Evolutionary conservation across 2,329 filamentous ascomycete species (phyloP).

Genomic region (Alternaria brassicae): DNA sequence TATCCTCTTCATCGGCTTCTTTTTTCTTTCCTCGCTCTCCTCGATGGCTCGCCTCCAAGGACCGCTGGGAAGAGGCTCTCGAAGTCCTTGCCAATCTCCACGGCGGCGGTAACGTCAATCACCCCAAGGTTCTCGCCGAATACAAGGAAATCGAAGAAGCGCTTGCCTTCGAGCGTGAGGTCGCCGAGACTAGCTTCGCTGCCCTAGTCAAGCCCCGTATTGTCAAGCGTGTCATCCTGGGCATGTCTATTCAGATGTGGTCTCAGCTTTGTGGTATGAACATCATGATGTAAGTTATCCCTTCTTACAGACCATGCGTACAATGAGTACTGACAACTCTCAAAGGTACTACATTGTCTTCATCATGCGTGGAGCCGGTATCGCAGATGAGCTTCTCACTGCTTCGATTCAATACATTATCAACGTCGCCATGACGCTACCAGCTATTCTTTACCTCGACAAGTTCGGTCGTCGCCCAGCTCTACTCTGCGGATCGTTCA

Average conservation of each 20-base stretch:
- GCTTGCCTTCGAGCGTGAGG: constrained; percentile 62
- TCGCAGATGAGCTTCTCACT: constrained; percentile 64
- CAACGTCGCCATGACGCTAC: constrained; percentile 66
- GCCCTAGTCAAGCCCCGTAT: constrained; percentile 61
- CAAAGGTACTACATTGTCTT: constrained; percentile 61
- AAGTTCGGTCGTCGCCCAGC: constrained; percentile 64
- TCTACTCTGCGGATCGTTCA: constrained; percentile 62
- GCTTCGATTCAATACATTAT: constrained; percentile 70
- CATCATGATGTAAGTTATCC: constrained; percentile 57
- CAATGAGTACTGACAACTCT: not conserved
- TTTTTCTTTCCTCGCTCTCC: constrained; percentile 61
- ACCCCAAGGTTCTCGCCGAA: constrained; percentile 68
- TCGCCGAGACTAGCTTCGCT: constrained; percentile 58
- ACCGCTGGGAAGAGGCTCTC: constrained; percentile 71
- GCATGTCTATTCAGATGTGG: constrained; percentile 67
- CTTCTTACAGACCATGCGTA: not conserved
- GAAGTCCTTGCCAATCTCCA: constrained; percentile 62
- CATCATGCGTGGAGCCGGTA: constrained; percentile 65
- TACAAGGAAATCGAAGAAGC: constrained; percentile 67
- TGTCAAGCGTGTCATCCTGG: constrained; percentile 63
- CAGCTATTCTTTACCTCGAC: constrained; percentile 68
- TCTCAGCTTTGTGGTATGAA: constrained; percentile 67
- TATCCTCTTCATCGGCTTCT: constrained; percentile 50
- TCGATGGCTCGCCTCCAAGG: constrained; percentile 73
- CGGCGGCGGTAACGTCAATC: constrained; percentile 62